Evolutionary conservation across 2,329 filamentous ascomycete genomes (phyloP).

Genomic region (Trichothecium sympodiale): DNA sequence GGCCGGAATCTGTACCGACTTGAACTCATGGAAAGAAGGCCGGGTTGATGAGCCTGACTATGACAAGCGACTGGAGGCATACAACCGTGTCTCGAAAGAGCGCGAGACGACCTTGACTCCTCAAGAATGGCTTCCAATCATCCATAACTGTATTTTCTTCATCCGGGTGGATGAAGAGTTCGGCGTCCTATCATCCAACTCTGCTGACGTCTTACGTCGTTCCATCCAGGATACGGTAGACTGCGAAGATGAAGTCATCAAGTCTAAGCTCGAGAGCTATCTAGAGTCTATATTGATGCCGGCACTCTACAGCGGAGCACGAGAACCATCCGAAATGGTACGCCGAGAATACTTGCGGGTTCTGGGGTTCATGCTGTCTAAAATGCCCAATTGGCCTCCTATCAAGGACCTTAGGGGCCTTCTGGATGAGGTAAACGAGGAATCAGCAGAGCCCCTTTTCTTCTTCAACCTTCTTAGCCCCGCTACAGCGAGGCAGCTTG

Average conservation of each 20-base stretch:
- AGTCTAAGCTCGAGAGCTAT: conserved; percentile 42
- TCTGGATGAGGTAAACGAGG: conserved; percentile 51
- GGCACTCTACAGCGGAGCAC: conserved; percentile 63
- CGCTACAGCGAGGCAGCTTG: conserved; percentile 73
- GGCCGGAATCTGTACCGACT: conserved; percentile 59
- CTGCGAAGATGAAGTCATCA: conserved; percentile 26
- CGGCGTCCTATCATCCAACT: conserved; percentile 68
- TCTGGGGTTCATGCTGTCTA: conserved; percentile 65
- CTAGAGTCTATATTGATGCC: conserved; percentile 59
- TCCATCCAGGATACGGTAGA: conserved; percentile 57
- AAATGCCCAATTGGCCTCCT: conserved; percentile 56
- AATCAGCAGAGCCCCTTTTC: conserved; percentile 57
- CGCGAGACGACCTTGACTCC: conserved; percentile 49
- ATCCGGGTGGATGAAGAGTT: conserved; percentile 81
- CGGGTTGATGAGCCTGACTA: conserved; percentile 83
- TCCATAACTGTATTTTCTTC: conserved; percentile 84
- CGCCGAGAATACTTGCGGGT: conserved; percentile 72
- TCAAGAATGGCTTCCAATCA: conserved; percentile 74
- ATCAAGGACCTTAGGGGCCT: conserved; percentile 66
- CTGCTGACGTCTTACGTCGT: conserved; percentile 66
- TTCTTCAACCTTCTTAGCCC: conserved; percentile 90
- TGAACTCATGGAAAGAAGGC: conserved; percentile 67
- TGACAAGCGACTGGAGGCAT: conserved; percentile 67
- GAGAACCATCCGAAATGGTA: conserved; percentile 72
- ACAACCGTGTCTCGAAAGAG: conserved; percentile 56